Percentiles rank a stretch among this genome's conserved stretches.
Evolutionary conservation across 2,329 filamentous ascomycete genomes (phyloP).

Genomic region (Talaromyces sp.): DNA sequence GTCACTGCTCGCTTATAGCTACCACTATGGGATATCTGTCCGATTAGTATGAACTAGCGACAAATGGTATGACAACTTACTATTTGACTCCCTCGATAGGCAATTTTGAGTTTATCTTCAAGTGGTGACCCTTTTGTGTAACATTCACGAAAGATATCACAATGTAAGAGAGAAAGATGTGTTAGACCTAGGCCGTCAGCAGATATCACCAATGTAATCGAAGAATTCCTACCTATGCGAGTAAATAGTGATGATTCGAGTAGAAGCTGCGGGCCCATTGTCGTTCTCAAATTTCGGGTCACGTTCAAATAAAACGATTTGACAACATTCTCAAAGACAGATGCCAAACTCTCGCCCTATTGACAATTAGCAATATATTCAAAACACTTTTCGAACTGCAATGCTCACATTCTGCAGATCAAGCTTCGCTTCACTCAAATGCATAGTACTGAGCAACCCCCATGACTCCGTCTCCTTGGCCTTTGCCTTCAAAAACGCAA

Average conservation of each 20-base stretch:
- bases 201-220: background rate
- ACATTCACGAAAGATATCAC: conserved; percentile 72
- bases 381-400: conserved; percentile 33
- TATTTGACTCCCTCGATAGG: conserved; percentile 66
- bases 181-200: conserved; percentile 47
- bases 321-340: conserved; percentile 72
- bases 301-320: conserved; percentile 78
- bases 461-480: conserved; percentile 85
- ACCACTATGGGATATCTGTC: conserved; percentile 60
- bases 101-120: conserved; percentile 75
- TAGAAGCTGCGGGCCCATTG: conserved; percentile 70
- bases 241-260: conserved; percentile 72
- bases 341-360: conserved; percentile 56
- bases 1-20: conserved; percentile 66
- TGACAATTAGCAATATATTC: conserved; percentile 24
- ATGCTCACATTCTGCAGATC: conserved; percentile 67
- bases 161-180: conserved; percentile 55
- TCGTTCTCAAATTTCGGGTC: conserved; percentile 68
- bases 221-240: conserved; percentile 57
- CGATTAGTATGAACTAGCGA: background rate
- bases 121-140: conserved; percentile 63
- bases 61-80: conserved; percentile 30
- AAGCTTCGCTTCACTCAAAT: conserved; percentile 82
- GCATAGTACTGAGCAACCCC: conserved; percentile 74
- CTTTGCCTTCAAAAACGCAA: conserved; percentile 79